Evolutionary conservation across 2,329 filamentous ascomycete genomes (phyloP), one percentile per base, ranked within the genome.

Genomic region (Calonectria pseudoturangicola): DNA sequence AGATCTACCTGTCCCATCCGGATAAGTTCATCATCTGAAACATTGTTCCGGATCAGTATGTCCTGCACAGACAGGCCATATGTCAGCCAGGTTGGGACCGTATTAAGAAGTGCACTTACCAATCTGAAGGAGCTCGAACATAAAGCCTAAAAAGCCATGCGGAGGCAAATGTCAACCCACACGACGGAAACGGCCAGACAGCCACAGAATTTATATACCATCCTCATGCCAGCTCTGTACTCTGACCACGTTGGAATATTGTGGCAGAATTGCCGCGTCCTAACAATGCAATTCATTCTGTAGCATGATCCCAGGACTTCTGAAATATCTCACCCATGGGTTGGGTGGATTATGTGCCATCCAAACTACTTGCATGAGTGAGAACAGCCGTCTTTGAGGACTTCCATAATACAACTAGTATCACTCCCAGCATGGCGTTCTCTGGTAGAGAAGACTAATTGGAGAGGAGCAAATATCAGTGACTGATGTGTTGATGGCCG

Each of bases 81-180:
- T 27, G n/a, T 27, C 21, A 21, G n/a, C 54, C 54, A 41, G 54
- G 33, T 41, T 60, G 54, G 54, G 54, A 48, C 13, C 9, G 54
- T 21, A 36, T 27, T 60, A 25, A 41, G 39, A 16, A 8, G 33
- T 25, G n/a, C 21, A 10, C 7, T 60, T 21, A 6, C 7, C 6
- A 13, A 6, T 2, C 13, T 6, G 21, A 60, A 28, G 36, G 33
- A 27, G n/a, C 54, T 27, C 8, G 4, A 39, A 6, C 33, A 16
- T 21, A 41, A 58, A 58, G 9, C 2, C 9, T 41, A 58, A 58
- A 27, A 36, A 36, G 8, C 30, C 18, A 25, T 6, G 41, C 7
- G 25, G 6, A 4, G 33, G 33, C 12, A 41, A 60, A 6, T 3
- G 21, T 25, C 30, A 8, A n/a, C 33, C 21, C 33, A 41, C 30